A percentile compares a stretch with the other conserved stretches of the same genome.
Evolutionary conservation across 2,329 filamentous ascomycete genomes (phyloP).

Genomic region (Botrytis porri): DNA sequence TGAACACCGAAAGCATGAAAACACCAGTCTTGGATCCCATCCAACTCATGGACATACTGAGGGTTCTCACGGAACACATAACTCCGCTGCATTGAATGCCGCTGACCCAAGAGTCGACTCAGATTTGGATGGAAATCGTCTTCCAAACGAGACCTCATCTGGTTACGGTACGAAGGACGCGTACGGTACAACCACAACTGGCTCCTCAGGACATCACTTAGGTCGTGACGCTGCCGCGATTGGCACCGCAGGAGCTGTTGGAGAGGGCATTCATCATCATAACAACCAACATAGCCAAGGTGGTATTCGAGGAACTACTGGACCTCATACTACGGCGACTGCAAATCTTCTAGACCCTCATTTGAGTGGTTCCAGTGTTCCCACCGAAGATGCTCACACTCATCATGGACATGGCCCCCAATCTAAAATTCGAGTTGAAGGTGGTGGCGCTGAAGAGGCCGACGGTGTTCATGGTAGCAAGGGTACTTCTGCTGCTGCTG

Average conservation of each 20-base stretch:
- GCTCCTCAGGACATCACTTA: constrained; percentile 17
- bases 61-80: constrained; percentile 26
- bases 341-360: constrained; percentile 35
- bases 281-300: constrained; percentile 19
- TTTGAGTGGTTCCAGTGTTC: constrained; percentile 20
- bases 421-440: constrained; percentile 21
- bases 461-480: constrained; percentile 27
- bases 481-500: constrained; percentile 22
- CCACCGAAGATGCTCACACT: constrained; percentile 25
- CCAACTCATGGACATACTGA: constrained; percentile 2
- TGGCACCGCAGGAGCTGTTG: constrained; percentile 21
- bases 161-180: constrained; percentile 6
- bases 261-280: constrained; percentile 24
- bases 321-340: constrained; percentile 31
- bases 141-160: constrained; percentile 19
- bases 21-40: not conserved
- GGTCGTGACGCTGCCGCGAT: constrained; percentile 24
- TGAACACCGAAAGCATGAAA: constrained; percentile 13
- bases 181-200: constrained; percentile 7
- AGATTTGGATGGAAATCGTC: constrained; percentile 19
- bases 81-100: constrained; percentile 26
- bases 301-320: not conserved
- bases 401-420: constrained; percentile 21
- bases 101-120: constrained; percentile 36
- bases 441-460: constrained; percentile 33